Evolutionary conservation across 2,329 filamentous ascomycete genomes (phyloP).

Genomic region (Annulohypoxylon truncatum): DNA sequence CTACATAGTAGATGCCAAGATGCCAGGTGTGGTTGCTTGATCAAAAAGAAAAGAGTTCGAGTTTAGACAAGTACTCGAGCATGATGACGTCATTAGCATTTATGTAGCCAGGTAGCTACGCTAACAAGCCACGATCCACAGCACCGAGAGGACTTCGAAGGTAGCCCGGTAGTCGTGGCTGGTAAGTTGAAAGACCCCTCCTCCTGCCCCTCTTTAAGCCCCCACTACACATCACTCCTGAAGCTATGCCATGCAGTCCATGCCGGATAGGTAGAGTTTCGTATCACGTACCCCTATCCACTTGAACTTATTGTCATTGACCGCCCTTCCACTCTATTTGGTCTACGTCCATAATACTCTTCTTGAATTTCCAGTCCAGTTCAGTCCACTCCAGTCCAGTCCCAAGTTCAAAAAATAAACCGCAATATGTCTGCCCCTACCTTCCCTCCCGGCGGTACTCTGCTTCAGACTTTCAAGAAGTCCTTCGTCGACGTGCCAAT

Average conservation of each 20-base stretch:
- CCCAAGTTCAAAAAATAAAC: slow-evolving; percentile 11
- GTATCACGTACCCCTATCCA: slow-evolving; percentile 6
- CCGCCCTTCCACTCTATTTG: slow-evolving; percentile 23
- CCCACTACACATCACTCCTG: slow-evolving; percentile 5
- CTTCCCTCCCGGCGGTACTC: slow-evolving; percentile 76
- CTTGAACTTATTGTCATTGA: slow-evolving; percentile 17
- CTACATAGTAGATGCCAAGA: not conserved
- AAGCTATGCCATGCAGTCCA: slow-evolving; percentile 7
- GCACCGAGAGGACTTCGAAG: not conserved
- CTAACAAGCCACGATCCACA: not conserved
- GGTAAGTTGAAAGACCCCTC: not conserved
- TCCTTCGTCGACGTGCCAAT: slow-evolving; percentile 88
- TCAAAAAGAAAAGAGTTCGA: not conserved
- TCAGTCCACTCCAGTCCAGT: not conserved
- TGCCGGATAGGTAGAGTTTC: not conserved
- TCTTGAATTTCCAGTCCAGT: not conserved
- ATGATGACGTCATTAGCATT: slow-evolving; percentile 8
- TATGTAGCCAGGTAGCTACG: not conserved
- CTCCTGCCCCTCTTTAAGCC: slow-evolving; percentile 13
- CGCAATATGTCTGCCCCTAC: slow-evolving; percentile 63
- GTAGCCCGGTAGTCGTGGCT: not conserved
- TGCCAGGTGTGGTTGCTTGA: not conserved
- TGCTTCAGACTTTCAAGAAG: slow-evolving; percentile 85
- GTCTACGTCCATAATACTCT: slow-evolving; percentile 4
- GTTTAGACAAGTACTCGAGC: not conserved